Evolutionary conservation across 225 moss, liverwort and hornwort species (phyloP), one percentile per base, ranked within the genome.

Genomic region (Asterella californica): DNA sequence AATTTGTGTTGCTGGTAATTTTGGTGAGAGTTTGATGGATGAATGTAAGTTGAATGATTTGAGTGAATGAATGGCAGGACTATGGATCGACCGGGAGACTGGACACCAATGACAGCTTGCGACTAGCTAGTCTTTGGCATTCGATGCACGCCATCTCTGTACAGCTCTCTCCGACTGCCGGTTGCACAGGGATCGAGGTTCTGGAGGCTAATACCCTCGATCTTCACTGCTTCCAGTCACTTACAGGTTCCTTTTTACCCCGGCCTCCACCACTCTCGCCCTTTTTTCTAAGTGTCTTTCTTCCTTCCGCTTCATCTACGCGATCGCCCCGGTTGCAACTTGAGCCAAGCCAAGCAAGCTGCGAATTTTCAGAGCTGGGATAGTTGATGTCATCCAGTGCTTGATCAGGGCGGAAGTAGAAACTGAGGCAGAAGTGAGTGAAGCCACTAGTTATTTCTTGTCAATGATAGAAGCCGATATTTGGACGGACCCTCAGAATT

Each of bases 111-210:
- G 94, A 94, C 84, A 96, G 94, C 83, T 86, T 96, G 87, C 89
- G 96, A 81, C 83, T 96, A 45, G 94, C 96, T 66, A 94, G 94
- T 92, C 91, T 97, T 4, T 97, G 94, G 94, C 96, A 97, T 77
- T 97, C 91, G 11, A 93, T 97, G 94, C 96, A 94, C 83, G 94
- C 96, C 15, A 94, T 97, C 78, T 94, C 96, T 7, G 83, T 91
- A 77, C 94, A 97, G 83, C 87, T 97, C 14, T 97, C 94, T 46
- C 94, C 94, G 21, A 91, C 94, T 6, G 81, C 89, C 67, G 96
- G 92, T 15, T 93, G 93, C 90, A 91, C 91, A 25, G 93, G 91
- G 57, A 86, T 97, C 66, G 96, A 97, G 82, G 86, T 97, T 78
- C 81, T 97, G 66, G 94, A 97, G 80, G 96, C 93, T 32, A 93